Evolutionary conservation across 306 rosid genomes (phyloP).

Genomic region (Ceratonia siliqua): DNA sequence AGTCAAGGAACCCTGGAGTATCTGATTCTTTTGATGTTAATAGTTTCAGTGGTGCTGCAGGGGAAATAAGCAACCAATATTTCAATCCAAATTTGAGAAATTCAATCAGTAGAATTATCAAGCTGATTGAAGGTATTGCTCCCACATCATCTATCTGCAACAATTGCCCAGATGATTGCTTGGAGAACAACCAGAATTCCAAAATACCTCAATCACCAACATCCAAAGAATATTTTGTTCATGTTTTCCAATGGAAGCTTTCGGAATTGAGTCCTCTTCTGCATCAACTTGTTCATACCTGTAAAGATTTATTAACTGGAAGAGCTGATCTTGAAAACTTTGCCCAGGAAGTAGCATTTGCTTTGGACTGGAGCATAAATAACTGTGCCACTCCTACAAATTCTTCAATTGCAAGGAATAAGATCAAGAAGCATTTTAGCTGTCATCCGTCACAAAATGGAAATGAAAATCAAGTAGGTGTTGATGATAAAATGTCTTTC

Average conservation of each 20-base stretch:
- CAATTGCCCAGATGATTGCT: slow-evolving; percentile 36
- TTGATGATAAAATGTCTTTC: slow-evolving; percentile 28
- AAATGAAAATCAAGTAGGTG: not conserved
- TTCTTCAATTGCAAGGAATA: slow-evolving; percentile 57
- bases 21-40: not conserved
- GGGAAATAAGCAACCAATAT: slow-evolving; percentile 27
- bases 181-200: slow-evolving; percentile 41
- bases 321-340: slow-evolving; percentile 55
- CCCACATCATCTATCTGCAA: slow-evolving; percentile 41
- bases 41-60: slow-evolving; percentile 25
- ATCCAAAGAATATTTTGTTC: slow-evolving; percentile 55
- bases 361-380: slow-evolving; percentile 66
- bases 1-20: not conserved
- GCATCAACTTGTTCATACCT: slow-evolving; percentile 51
- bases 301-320: slow-evolving; percentile 52
- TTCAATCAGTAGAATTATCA: slow-evolving; percentile 48
- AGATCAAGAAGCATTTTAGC: slow-evolving; percentile 69
- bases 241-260: slow-evolving; percentile 71
- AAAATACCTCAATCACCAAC: slow-evolving; percentile 45
- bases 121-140: slow-evolving; percentile 62
- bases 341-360: slow-evolving; percentile 55
- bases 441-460: slow-evolving; percentile 34
- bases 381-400: slow-evolving; percentile 51
- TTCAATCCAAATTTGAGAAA: slow-evolving; percentile 38
- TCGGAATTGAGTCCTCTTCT: slow-evolving; percentile 61